Conservation (phyloP, 805 yeast genomes). For the Candida bentonensis region DNA sequence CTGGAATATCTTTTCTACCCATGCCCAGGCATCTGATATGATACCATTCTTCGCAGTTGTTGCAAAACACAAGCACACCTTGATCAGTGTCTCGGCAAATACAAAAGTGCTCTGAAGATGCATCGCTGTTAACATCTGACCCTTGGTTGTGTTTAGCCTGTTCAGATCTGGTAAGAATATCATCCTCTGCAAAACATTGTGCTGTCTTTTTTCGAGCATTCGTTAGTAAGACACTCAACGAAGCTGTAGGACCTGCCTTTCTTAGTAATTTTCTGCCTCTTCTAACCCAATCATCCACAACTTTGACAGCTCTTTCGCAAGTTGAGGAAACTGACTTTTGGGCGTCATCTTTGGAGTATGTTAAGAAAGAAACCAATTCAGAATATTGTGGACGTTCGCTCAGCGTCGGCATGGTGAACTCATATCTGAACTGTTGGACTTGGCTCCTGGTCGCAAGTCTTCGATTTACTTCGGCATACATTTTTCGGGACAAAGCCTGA, state of each 20-base stretch:
- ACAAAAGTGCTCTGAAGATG: not conserved
- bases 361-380: not conserved
- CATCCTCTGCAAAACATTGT: not conserved
- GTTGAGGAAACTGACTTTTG: not conserved
- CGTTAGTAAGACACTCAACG: not conserved
- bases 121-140: not conserved
- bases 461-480: not conserved
- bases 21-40: not conserved
- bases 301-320: not conserved
- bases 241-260: not conserved
- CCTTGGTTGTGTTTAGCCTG: not conserved
- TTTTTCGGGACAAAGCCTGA: not conserved
- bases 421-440: not conserved
- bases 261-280: not conserved
- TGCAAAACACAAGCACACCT: constrained; percentile 1
- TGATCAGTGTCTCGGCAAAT: not conserved
- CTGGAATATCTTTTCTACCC: not conserved
- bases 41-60: constrained; percentile 1
- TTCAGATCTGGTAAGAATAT: not conserved
- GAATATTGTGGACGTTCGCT: not conserved
- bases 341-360: not conserved
- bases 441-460: not conserved
- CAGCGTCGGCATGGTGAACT: not conserved
- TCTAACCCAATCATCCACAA: not conserved
- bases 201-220: not conserved